Evolutionary conservation across 805 yeast species (phyloP), one percentile per base, ranked within the genome.

Genomic region (Wickerhamomyces sydowiorum): DNA sequence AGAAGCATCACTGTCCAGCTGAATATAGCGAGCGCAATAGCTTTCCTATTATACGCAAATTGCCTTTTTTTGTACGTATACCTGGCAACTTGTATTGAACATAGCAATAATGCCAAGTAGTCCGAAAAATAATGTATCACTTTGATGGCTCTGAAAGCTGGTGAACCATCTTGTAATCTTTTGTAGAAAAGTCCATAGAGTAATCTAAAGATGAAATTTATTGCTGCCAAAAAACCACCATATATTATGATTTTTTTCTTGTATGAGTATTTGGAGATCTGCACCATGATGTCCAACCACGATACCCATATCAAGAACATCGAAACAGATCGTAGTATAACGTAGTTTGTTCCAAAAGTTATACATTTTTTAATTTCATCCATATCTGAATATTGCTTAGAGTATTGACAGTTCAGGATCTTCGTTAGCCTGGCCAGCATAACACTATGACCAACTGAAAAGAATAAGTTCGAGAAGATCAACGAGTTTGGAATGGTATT

Each of bases 401-500:
- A 56, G 53, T 79, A 82, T 53, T 85, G 88, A 0, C 39, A 28
- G 20, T 65, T 50, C 35, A 86, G 67, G 2, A 70, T 65, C 1
- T 56, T 49, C 14, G 81, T 75, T 24, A 78, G 56, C 43, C 65
- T 65, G 2, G 62, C 54, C 15, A 86, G 58, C 12, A 76, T 60
- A 1, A 75, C 72, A 1, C 87, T 78, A 39, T 75, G 66, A 9
- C 74, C 67, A 1, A 75, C 61, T 13, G 87, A 76, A 43, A 72
- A 73, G 41, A 78, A 65, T 18, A 80, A 49, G n/a, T 83, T 76
- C 5, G 85, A 77, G 9, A 80, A 24, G 31, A 74, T 75, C 29
- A 86, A 72, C 35, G 79, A 59, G 32, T 66, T 56, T 4, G 90
- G 88, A 42, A 82, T 75, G 21, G 75, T 64, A 49, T 76, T 76